Conservation (phyloP, 1,284 basidiomycete genomes). For the Fistulinella cinereoalba region DNA sequence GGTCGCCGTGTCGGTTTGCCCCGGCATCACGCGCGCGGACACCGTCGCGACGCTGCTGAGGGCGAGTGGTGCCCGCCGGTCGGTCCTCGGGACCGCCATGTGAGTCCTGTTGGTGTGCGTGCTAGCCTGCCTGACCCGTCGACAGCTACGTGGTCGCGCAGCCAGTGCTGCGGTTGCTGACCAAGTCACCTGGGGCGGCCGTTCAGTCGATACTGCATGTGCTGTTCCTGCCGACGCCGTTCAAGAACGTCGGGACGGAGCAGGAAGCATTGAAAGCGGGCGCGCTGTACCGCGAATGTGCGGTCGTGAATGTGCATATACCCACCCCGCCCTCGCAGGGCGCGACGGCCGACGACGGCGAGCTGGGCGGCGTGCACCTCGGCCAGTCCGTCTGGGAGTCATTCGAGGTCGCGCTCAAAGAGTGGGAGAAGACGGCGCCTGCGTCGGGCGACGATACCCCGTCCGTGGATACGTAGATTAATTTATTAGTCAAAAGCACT, state of each 20-base stretch:
- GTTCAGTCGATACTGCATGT: constrained; percentile 66
- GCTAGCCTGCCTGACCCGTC: constrained; percentile 6
- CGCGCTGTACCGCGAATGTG: constrained; percentile 71
- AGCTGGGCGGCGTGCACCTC: constrained; percentile 62
- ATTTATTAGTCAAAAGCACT: constrained; percentile 24
- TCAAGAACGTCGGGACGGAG: too few relatives aligned
- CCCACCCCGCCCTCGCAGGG: constrained; percentile 25
- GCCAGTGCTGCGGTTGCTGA: constrained; percentile 57
- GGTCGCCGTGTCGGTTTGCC: constrained; percentile 65
- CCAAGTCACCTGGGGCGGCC: constrained; percentile 57
- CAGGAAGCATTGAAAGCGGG: constrained; percentile 71
- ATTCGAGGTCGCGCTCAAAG: constrained; percentile 60
- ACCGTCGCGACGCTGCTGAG: constrained; percentile 57
- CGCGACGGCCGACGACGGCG: constrained; percentile 55
- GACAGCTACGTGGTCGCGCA: constrained; percentile 57
- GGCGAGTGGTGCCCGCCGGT: constrained; percentile 41
- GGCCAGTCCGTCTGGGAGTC: constrained; percentile 73
- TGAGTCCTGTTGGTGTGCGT: constrained; percentile 28
- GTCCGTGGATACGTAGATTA: constrained; percentile 25
- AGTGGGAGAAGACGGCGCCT: constrained; percentile 51
- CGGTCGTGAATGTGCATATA: constrained; percentile 52
- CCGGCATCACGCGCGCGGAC: constrained; percentile 67
- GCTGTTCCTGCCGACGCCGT: constrained; percentile 72
- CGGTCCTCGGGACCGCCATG: constrained; percentile 45
- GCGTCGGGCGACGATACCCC: constrained; percentile 25